A percentile compares a stretch with the other conserved stretches of the same genome.
Conservation (phyloP, 352 stramenopile species). For the Phytophthora chlamydospora region DNA sequence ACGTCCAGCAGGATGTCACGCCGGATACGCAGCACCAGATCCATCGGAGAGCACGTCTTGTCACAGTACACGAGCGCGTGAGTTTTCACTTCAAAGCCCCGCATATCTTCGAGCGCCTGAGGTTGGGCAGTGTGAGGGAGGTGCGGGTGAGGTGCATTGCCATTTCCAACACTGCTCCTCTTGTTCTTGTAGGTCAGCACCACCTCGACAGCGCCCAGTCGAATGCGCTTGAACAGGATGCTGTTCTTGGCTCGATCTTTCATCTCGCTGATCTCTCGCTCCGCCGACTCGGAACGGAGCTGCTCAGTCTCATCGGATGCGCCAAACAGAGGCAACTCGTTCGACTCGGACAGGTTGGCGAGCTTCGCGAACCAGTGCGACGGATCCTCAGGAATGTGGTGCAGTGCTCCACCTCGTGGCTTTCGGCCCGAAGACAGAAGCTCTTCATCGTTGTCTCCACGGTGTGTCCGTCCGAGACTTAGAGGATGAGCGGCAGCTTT, state of each 20-base stretch:
- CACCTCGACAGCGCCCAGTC: slow-evolving; percentile 76
- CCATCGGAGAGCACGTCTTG: slow-evolving; percentile 81
- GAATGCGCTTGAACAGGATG: slow-evolving; percentile 85
- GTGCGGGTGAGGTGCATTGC: slow-evolving; percentile 20
- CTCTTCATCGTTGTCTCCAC: slow-evolving; percentile 34
- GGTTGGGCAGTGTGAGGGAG: slow-evolving; percentile 26
- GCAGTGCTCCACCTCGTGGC: slow-evolving; percentile 20
- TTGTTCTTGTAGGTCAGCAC: slow-evolving; percentile 88
- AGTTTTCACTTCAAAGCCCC: slow-evolving; percentile 85
- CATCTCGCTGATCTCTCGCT: slow-evolving; percentile 44
- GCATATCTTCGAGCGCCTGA: slow-evolving; percentile 83
- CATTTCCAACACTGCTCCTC: slow-evolving; percentile 32
- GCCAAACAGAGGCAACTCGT: slow-evolving; percentile 35
- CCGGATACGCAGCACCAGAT: slow-evolving; percentile 76
- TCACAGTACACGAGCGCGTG: slow-evolving; percentile 88
- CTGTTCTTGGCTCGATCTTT: slow-evolving; percentile 53
- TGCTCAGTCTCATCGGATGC: slow-evolving; percentile 14
- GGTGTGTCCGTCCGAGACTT: slow-evolving; percentile 40
- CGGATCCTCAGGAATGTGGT: slow-evolving; percentile 51
- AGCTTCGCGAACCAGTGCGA: slow-evolving; percentile 46
- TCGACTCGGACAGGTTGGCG: slow-evolving; percentile 25
- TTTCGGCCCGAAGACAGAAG: slow-evolving; percentile 17
- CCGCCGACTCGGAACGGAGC: slow-evolving; percentile 10
- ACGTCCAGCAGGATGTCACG: slow-evolving; percentile 85
- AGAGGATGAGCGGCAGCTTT: slow-evolving; percentile 66